phyloP scores from a whole-genome alignment of 2,329 filamentous ascomycete species.

The Penicillium sp. region DNA sequence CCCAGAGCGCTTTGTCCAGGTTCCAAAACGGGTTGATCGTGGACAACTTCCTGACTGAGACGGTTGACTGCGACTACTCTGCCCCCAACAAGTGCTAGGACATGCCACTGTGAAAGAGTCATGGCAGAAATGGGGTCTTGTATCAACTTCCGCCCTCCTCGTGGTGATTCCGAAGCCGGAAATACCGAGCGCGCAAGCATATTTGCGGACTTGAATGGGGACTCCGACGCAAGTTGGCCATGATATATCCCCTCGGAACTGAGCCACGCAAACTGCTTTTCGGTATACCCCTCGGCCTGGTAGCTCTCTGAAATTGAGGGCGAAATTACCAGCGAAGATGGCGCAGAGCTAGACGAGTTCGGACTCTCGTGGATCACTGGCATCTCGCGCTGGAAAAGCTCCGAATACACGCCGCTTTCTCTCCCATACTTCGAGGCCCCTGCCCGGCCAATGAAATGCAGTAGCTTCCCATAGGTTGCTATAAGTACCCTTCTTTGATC shows the following conservation, averaged over 20 bases:
- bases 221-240: constrained; percentile 69
- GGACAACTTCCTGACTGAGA: constrained; percentile 79
- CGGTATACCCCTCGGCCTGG: constrained; percentile 52
- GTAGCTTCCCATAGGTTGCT: constrained; percentile 72
- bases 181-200: constrained; percentile 74
- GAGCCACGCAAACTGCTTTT: constrained; percentile 79
- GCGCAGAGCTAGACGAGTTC: constrained; percentile 57
- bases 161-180: constrained; percentile 64
- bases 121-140: constrained; percentile 76
- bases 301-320: constrained; percentile 68
- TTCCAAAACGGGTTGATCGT: constrained; percentile 83
- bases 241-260: constrained; percentile 83
- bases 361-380: constrained; percentile 73
- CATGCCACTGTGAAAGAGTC: constrained; percentile 89
- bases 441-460: constrained; percentile 78
- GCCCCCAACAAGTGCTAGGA: constrained; percentile 77
- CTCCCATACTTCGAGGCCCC: constrained; percentile 61
- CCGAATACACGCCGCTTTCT: constrained; percentile 83
- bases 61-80: constrained; percentile 83
- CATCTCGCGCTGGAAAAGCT: constrained; percentile 82
- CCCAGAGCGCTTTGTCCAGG: constrained; percentile 77
- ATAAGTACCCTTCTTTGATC: constrained; percentile 78
- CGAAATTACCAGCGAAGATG: constrained; percentile 71
- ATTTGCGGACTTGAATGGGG: constrained; percentile 75
- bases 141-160: constrained; percentile 63